Evolutionary conservation across 2,329 filamentous ascomycete genomes (phyloP).

Genomic region (Xylaria digitata): DNA sequence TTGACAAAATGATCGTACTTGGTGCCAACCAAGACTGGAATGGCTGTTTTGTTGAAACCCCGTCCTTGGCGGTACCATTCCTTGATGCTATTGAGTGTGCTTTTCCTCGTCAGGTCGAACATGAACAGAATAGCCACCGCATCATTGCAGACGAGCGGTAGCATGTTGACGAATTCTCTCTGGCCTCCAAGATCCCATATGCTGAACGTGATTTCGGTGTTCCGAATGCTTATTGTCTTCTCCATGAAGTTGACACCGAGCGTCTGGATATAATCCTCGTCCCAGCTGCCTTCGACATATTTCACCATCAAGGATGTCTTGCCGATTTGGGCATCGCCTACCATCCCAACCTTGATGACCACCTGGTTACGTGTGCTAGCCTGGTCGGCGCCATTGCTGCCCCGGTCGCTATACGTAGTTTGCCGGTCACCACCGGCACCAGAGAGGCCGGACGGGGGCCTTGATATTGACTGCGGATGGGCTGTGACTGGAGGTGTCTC

Average conservation of each 20-base stretch:
- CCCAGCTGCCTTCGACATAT: constrained; percentile 99
- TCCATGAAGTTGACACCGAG: constrained; percentile 99
- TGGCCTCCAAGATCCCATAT: constrained; percentile 99
- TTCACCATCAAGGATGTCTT: constrained; percentile 99
- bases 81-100: constrained; percentile 98
- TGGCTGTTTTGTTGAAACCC: constrained; percentile 99
- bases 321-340: constrained; percentile 97
- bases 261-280: constrained; percentile 99
- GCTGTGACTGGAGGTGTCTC: constrained; percentile 60
- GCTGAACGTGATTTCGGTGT: constrained; percentile 99
- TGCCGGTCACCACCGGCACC: constrained; percentile 54
- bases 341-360: constrained; percentile 99
- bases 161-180: constrained; percentile 99
- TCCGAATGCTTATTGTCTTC: constrained; percentile 98
- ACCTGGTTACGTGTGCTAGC: constrained; percentile 75
- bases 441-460: constrained; percentile 67
- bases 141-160: constrained; percentile 98
- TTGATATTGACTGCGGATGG: constrained; percentile 57
- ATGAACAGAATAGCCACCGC: constrained; percentile 99
- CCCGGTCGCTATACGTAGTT: constrained; percentile 57
- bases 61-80: constrained; percentile 98
- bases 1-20: constrained; percentile 99
- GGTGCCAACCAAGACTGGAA: constrained; percentile 94
- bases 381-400: constrained; percentile 54
- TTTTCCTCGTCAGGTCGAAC: constrained; percentile 98